Conservation (phyloP, 2,329 filamentous ascomycete species). For the Stachybotrys chlorohalonatus region DNA sequence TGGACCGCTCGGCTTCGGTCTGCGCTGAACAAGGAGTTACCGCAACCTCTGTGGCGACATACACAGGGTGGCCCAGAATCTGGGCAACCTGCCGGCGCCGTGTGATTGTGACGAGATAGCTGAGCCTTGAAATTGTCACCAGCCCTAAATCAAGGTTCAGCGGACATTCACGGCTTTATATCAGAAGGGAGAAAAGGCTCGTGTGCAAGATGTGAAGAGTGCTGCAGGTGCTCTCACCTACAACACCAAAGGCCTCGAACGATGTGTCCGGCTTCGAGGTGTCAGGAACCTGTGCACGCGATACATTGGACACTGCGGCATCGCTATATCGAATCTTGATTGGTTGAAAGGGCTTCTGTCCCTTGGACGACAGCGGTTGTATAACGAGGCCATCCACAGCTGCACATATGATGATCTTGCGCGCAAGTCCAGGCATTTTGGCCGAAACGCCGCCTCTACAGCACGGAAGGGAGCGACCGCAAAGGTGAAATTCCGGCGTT, state of each 20-base stretch:
- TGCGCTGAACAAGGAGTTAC: slow-evolving; percentile 81
- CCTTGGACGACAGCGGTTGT: slow-evolving; percentile 57
- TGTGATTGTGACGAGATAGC: slow-evolving; percentile 81
- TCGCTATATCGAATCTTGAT: slow-evolving; percentile 64
- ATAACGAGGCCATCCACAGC: slow-evolving; percentile 76
- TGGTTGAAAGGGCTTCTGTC: slow-evolving; percentile 44
- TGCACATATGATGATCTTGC: slow-evolving; percentile 73
- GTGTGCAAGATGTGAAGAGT: background rate
- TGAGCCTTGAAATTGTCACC: slow-evolving; percentile 69
- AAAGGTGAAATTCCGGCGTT: too few species aligned
- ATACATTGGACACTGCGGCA: slow-evolving; percentile 32
- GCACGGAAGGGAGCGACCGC: too few species aligned
- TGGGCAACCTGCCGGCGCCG: slow-evolving; percentile 82
- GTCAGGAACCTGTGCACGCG: slow-evolving; percentile 37
- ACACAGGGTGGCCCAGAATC: slow-evolving; percentile 72
- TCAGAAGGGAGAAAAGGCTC: background rate
- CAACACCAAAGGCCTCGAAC: slow-evolving; percentile 51
- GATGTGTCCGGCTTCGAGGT: slow-evolving; percentile 33
- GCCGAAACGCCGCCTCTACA: too few species aligned
- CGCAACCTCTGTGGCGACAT: slow-evolving; percentile 79
- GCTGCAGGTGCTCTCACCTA: slow-evolving; percentile 33
- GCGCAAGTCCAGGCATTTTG: slow-evolving; percentile 65
- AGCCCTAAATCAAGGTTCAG: slow-evolving; percentile 49
- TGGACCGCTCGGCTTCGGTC: slow-evolving; percentile 62
- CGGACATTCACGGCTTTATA: background rate